Conservation (phyloP, 2,329 filamentous ascomycete genomes). For the Aciculosporium take region DNA sequence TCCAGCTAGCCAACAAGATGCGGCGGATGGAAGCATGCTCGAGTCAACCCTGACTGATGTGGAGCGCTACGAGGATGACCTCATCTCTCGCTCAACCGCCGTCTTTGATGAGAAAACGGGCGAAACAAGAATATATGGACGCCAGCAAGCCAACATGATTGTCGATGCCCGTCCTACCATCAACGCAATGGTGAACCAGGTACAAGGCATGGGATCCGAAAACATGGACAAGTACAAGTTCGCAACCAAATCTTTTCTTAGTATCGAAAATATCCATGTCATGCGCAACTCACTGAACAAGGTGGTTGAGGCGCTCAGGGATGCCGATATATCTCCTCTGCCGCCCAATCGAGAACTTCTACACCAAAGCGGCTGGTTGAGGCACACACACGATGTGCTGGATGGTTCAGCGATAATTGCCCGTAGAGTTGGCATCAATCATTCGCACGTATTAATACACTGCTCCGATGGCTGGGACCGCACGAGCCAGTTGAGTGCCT, state of each 20-base stretch:
- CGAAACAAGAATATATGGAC: constrained; percentile 64
- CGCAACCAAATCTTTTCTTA: constrained; percentile 79
- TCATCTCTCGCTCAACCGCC: constrained; percentile 30
- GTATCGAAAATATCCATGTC: constrained; percentile 96
- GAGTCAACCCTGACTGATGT: constrained; percentile 43
- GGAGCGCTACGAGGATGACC: constrained; percentile 55
- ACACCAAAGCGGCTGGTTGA: constrained; percentile 76
- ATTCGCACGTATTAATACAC: constrained; percentile 91
- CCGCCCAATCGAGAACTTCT: constrained; percentile 71
- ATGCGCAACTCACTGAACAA: constrained; percentile 86
- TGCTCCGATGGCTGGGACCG: constrained; percentile 98
- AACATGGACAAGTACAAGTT: constrained; percentile 97
- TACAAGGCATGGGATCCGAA: constrained; percentile 83
- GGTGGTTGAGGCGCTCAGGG: constrained; percentile 80
- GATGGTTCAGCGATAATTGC: constrained; percentile 77
- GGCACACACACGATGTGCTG: constrained; percentile 72
- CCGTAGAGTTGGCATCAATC: constrained; percentile 74
- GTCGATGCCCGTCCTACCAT: constrained; percentile 89
- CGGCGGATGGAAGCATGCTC: constrained; percentile 19
- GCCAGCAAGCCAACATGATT: constrained; percentile 86
- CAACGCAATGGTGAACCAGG: constrained; percentile 90
- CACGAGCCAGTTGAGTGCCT: constrained; percentile 81
- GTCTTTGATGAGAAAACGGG: constrained; percentile 44
- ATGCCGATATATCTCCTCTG: constrained; percentile 74
- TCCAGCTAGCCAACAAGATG: constrained; percentile 35